Conservation (phyloP, 441 rosid species). For the Raphanus hybrid region DNA sequence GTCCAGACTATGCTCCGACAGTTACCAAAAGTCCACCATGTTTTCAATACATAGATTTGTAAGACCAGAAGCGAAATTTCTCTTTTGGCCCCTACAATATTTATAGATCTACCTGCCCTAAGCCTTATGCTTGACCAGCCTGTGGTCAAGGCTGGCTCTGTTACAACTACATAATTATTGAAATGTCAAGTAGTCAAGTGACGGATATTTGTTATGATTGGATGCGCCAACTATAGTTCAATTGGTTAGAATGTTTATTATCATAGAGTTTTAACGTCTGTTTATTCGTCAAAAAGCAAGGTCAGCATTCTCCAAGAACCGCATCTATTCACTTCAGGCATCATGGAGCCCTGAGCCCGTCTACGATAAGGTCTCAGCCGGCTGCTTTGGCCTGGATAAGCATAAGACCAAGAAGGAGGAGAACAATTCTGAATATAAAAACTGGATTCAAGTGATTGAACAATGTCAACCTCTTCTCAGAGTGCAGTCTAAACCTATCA, state of each 20-base stretch:
- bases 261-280: neutral
- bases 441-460: constrained; percentile 49
- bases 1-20: neutral
- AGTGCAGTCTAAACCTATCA: constrained; percentile 29
- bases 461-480: constrained; percentile 45
- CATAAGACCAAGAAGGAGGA: constrained; percentile 45
- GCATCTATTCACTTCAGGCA: neutral
- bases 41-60: neutral
- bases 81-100: neutral
- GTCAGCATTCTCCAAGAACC: neutral
- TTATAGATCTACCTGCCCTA: neutral
- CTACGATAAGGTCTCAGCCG: constrained; percentile 36
- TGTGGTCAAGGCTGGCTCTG: neutral
- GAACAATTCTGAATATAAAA: constrained; percentile 33
- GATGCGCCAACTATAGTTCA: neutral
- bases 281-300: neutral
- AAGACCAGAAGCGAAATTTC: neutral
- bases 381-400: constrained; percentile 52
- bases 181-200: neutral
- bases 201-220: neutral
- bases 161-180: neutral
- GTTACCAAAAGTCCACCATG: neutral
- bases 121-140: neutral
- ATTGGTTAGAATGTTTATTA: neutral
- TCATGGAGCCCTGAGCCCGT: constrained; percentile 44